Evolutionary conservation across 352 stramenopile species (phyloP).

Genomic region (Phytophthora ohioensis): DNA sequence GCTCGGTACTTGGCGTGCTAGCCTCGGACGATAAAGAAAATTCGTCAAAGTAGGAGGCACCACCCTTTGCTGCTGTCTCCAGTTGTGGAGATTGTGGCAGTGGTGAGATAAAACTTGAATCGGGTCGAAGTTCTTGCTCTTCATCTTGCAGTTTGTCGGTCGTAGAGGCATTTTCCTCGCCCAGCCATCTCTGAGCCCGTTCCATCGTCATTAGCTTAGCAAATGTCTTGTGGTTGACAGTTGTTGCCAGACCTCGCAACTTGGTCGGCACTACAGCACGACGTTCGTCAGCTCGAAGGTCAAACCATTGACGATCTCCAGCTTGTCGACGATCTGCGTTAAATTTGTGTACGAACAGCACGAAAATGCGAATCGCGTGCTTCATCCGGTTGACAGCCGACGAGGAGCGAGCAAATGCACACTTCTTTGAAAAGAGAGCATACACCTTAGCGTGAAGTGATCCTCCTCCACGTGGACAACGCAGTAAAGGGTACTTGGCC

Average conservation of each 20-base stretch:
- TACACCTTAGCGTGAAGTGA: conserved; percentile 28
- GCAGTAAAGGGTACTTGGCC: conserved; percentile 19
- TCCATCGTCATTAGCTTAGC: conserved; percentile 31
- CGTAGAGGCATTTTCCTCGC: neutral
- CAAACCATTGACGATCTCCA: conserved; percentile 30
- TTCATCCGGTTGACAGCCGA: conserved; percentile 16
- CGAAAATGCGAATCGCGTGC: conserved; percentile 18
- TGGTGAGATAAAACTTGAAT: neutral
- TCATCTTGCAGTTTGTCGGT: neutral
- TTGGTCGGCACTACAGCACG: neutral
- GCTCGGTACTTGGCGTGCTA: conserved; percentile 9
- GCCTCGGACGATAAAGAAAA: neutral
- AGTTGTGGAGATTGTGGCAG: neutral
- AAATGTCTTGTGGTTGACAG: conserved; percentile 18
- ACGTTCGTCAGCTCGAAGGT: conserved; percentile 13
- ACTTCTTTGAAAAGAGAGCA: conserved; percentile 15
- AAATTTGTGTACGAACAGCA: conserved; percentile 30
- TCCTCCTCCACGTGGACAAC: conserved; percentile 3
- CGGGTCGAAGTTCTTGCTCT: neutral
- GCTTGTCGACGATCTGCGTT: conserved; percentile 18
- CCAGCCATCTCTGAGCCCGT: conserved; percentile 21
- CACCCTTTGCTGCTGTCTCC: neutral
- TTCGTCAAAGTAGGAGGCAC: neutral
- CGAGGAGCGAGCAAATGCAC: conserved; percentile 16
- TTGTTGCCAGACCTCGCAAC: neutral